Conservation (phyloP, 2,329 filamentous ascomycete genomes). For the Colletotrichum caudatum region DNA sequence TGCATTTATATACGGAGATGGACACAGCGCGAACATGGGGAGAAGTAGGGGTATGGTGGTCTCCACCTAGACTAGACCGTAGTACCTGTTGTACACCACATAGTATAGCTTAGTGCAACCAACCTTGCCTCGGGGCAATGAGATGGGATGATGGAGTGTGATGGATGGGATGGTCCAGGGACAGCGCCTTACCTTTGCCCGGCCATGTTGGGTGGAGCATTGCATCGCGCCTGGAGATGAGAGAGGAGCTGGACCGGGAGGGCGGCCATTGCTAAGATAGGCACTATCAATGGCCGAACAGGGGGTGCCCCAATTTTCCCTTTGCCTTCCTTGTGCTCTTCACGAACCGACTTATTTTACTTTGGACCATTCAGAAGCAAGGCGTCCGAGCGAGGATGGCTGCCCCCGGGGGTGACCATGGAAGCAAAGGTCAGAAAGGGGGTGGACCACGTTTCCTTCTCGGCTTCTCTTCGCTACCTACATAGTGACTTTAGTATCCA, state of each 20-base stretch:
- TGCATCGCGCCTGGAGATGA: constrained; percentile 40
- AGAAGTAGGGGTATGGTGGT: constrained; percentile 23
- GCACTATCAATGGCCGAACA: constrained; percentile 26
- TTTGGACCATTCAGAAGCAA: constrained; percentile 41
- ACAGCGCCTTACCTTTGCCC: constrained; percentile 34
- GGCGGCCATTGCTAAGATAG: constrained; percentile 32
- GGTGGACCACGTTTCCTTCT: constrained; percentile 22
- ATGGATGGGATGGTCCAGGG: constrained; percentile 42
- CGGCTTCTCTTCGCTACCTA: constrained; percentile 8
- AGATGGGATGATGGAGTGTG: constrained; percentile 15
- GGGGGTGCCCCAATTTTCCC: constrained; percentile 30
- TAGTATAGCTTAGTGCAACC: neutral
- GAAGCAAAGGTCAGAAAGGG: constrained; percentile 35
- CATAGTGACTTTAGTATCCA: constrained; percentile 22
- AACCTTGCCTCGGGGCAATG: constrained; percentile 33
- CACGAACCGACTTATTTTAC: constrained; percentile 43
- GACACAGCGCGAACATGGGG: constrained; percentile 37
- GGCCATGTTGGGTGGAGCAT: constrained; percentile 36
- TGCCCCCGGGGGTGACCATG: constrained; percentile 29
- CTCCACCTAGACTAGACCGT: neutral
- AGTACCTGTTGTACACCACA: no score
- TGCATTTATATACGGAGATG: constrained; percentile 62
- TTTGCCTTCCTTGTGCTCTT: constrained; percentile 38
- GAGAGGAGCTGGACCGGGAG: constrained; percentile 39
- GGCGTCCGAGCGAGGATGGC: constrained; percentile 32